These are phyloP conservation scores for Pachyrhizus erosus DNA, from an alignment of 306 rosid genomes.

Conservation along the genomic window DNA sequence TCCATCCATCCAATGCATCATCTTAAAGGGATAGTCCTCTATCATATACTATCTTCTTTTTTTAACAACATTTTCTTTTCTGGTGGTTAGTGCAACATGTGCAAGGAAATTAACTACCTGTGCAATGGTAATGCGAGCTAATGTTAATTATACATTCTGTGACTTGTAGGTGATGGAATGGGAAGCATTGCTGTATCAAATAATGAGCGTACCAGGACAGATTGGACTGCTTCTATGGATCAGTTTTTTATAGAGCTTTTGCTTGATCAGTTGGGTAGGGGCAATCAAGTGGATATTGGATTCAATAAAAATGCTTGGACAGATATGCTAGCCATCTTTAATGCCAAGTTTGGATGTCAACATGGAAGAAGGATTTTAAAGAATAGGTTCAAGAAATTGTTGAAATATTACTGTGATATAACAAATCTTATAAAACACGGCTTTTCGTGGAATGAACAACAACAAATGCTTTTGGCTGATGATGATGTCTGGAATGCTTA, in stretches of 20 bases:
- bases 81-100: not conserved
- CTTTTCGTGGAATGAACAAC: conserved; percentile 74
- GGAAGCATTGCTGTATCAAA: conserved; percentile 47
- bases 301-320: conserved; percentile 77
- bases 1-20: too few species aligned
- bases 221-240: conserved; percentile 76
- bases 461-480: conserved; percentile 65
- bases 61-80: not conserved
- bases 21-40: too few species aligned
- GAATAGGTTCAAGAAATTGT: conserved; percentile 73
- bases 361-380: conserved; percentile 68
- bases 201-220: conserved; percentile 65
- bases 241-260: conserved; percentile 71
- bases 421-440: conserved; percentile 61
- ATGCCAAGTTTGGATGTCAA: conserved; percentile 68
- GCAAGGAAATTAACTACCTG: conserved; percentile 10
- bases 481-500: conserved; percentile 73
- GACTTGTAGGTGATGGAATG: conserved; percentile 60
- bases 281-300: conserved; percentile 54
- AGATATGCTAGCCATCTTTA: conserved; percentile 67
- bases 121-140: conserved; percentile 15
- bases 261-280: conserved; percentile 74
- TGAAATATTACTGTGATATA: conserved; percentile 64
- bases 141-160: conserved; percentile 17
- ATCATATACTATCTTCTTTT: not conserved